Evolutionary conservation across 768 basidiomycete species (phyloP).

Genomic region (Calvatia gigantea): DNA sequence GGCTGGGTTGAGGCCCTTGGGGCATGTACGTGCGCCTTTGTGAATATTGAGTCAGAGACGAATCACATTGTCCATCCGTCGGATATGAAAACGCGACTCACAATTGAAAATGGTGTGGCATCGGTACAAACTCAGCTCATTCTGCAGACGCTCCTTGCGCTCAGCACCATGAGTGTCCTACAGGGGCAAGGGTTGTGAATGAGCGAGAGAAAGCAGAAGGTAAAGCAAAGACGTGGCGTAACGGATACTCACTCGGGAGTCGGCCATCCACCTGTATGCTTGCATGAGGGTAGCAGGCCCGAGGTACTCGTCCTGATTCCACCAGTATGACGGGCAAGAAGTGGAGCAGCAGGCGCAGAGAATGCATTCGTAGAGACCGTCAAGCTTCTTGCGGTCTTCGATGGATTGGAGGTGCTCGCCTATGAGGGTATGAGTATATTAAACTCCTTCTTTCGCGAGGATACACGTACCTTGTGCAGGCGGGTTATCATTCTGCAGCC

Average conservation of each 20-base stretch:
- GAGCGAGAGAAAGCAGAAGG: neutral
- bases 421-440: slow-evolving; percentile 9
- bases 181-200: neutral
- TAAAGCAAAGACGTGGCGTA: slow-evolving; percentile 1
- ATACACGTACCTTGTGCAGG: slow-evolving; percentile 55
- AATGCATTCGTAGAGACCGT: slow-evolving; percentile 97
- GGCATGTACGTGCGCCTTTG: slow-evolving; percentile 90
- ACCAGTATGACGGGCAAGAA: slow-evolving; percentile 98
- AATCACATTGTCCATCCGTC: too few species aligned
- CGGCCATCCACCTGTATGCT: slow-evolving; percentile 97
- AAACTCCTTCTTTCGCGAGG: neutral
- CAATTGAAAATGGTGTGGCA: slow-evolving; percentile 99
- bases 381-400: slow-evolving; percentile 93
- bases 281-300: slow-evolving; percentile 97
- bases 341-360: slow-evolving; percentile 98
- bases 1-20: slow-evolving; percentile 94
- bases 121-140: slow-evolving; percentile 93
- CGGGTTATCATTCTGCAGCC: slow-evolving; percentile 89
- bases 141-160: slow-evolving; percentile 90
- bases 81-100: slow-evolving; percentile 29
- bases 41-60: neutral
- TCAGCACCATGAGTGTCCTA: slow-evolving; percentile 76
- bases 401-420: slow-evolving; percentile 86
- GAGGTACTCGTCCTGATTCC: slow-evolving; percentile 99
- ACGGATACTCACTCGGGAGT: slow-evolving; percentile 76